phyloP scores from a whole-genome alignment of 176 grass and related monocot species.

The Tillandsia fasciculata region DNA sequence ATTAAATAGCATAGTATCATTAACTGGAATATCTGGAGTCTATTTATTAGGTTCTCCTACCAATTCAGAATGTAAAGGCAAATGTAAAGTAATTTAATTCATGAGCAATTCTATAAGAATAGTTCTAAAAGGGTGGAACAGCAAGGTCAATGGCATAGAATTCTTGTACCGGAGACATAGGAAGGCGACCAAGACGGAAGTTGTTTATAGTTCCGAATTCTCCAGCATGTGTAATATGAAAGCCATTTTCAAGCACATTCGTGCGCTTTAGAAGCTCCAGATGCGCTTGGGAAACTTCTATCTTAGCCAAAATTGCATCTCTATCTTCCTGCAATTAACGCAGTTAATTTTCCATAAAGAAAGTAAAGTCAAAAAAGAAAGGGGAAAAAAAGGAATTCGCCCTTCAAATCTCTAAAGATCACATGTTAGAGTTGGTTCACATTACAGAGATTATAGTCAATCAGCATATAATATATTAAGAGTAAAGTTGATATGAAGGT shows the following conservation, averaged over 20 bases:
- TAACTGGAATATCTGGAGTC: too few species aligned
- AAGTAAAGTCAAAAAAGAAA: background rate
- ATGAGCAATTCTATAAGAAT: too few species aligned
- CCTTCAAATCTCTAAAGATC: too few species aligned
- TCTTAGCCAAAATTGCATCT: conserved; percentile 90
- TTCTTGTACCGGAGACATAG: conserved; percentile 51
- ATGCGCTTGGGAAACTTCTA: conserved; percentile 88
- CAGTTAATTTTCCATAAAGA: background rate
- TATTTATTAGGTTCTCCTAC: too few species aligned
- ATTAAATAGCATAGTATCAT: too few species aligned
- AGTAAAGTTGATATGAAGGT: too few species aligned
- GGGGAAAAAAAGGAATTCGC: too few species aligned
- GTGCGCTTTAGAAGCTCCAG: conserved; percentile 79
- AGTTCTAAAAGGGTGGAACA: background rate
- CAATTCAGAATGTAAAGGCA: too few species aligned
- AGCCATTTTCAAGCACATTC: conserved; percentile 86
- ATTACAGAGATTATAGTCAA: too few species aligned
- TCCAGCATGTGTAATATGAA: conserved; percentile 87
- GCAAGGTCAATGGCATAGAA: background rate
- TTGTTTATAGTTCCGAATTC: conserved; percentile 94
- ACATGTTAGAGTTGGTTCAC: too few species aligned
- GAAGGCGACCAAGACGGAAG: conserved; percentile 74
- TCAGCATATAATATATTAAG: too few species aligned
- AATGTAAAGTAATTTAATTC: too few species aligned
- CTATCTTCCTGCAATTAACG: conserved; percentile 63